Conservation (phyloP, 2,329 filamentous ascomycete species). For the Diplocarpon rosae region DNA sequence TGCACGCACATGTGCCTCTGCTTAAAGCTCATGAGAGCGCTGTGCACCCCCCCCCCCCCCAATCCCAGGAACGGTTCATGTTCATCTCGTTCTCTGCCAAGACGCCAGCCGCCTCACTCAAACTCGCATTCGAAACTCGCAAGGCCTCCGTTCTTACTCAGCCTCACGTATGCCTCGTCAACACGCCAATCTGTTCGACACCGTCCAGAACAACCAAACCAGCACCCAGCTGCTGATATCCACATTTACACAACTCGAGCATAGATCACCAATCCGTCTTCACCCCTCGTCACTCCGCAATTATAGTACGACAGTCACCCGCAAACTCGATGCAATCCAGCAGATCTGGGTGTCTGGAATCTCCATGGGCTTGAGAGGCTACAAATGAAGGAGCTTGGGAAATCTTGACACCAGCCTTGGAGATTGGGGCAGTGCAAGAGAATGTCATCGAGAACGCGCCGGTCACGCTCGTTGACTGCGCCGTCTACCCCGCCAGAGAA, state of each 20-base stretch:
- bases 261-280: no score
- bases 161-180: slow-evolving; percentile 11
- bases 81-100: neutral
- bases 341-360: slow-evolving; percentile 15
- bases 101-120: neutral
- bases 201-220: slow-evolving; percentile 1
- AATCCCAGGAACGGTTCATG: no score
- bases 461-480: slow-evolving; percentile 55
- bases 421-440: slow-evolving; percentile 28
- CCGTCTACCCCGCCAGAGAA: slow-evolving; percentile 43
- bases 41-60: no score
- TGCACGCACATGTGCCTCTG: no score
- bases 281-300: no score
- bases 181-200: slow-evolving; percentile 1
- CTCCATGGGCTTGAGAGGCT: slow-evolving; percentile 13
- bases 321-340: slow-evolving; percentile 14
- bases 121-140: slow-evolving; percentile 12
- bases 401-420: slow-evolving; percentile 13
- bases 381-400: slow-evolving; percentile 20
- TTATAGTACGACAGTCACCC: neutral
- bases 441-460: slow-evolving; percentile 43
- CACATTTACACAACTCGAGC: neutral
- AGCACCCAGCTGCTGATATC: neutral
- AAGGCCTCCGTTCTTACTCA: slow-evolving; percentile 11
- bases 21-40: no score